These are phyloP conservation scores for Hypoxylon lienhwacheense DNA, from an alignment of 495 filamentous ascomycete genomes.

Conservation along the genomic window DNA sequence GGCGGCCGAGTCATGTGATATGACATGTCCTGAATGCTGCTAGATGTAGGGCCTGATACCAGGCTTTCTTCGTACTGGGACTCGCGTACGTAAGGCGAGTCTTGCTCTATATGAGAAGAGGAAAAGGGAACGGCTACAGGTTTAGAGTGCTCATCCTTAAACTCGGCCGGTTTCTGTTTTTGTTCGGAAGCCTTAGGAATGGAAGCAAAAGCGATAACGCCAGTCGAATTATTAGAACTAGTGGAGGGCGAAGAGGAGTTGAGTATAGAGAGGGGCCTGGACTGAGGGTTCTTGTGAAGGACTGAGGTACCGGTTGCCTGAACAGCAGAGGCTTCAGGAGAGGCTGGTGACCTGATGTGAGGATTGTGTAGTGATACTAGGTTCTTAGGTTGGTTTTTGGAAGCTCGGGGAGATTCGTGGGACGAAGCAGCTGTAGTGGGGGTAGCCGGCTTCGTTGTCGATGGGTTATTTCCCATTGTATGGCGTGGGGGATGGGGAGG, in stretches of 20 bases:
- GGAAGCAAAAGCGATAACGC: slow-evolving; percentile 15
- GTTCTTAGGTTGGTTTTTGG: slow-evolving; percentile 41
- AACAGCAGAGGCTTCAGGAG: slow-evolving; percentile 56
- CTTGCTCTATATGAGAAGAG: slow-evolving; percentile 42
- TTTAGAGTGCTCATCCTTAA: slow-evolving; percentile 47
- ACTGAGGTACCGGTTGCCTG: slow-evolving; percentile 56
- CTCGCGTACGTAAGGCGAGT: slow-evolving; percentile 41
- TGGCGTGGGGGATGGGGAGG: slow-evolving; percentile 30
- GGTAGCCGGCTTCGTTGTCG: slow-evolving; percentile 40
- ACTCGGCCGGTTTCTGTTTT: slow-evolving; percentile 43
- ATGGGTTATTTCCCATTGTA: slow-evolving; percentile 50
- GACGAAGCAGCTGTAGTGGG: slow-evolving; percentile 40
- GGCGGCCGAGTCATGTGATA: slow-evolving; percentile 72
- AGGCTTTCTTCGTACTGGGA: slow-evolving; percentile 42
- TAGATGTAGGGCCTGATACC: slow-evolving; percentile 41
- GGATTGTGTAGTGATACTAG: slow-evolving; percentile 37
- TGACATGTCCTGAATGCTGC: slow-evolving; percentile 57
- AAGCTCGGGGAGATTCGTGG: slow-evolving; percentile 42
- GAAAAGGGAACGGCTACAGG: slow-evolving; percentile 59
- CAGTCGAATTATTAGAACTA: slow-evolving; percentile 31
- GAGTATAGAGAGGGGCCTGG: slow-evolving; percentile 43
- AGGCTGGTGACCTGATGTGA: slow-evolving; percentile 49
- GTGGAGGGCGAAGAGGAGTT: slow-evolving; percentile 43
- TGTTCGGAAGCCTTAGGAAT: slow-evolving; percentile 32
- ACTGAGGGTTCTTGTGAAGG: slow-evolving; percentile 46